Evolutionary conservation across 2,329 filamentous ascomycete species (phyloP), one percentile per base, ranked within the genome.

Genomic region (Exophiala sideris): DNA sequence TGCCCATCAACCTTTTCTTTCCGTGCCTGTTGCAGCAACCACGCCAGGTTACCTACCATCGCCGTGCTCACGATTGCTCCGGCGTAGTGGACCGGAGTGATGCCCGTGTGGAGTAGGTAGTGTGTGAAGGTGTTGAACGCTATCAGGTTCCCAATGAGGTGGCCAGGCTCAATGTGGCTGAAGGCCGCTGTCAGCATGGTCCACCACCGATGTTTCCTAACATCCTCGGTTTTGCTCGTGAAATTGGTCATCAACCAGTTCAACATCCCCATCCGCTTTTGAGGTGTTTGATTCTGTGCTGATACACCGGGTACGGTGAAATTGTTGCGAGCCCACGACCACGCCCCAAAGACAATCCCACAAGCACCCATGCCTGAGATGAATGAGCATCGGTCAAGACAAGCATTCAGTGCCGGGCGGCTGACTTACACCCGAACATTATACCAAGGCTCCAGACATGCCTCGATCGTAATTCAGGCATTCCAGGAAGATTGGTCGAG

Each of bases 161-260:
- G 57, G 8, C 14, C 9, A 16, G 35, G 34, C 14, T 47, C 29
- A 41, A 50, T 54, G 39, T 57, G 57, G 32, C 50, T 57, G 39
- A 59, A 59, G 5, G 48, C 45, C 10, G 52, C 14, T 33, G 52
- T 56, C 32, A 58, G 12, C 45, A 58, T 39, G 29, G 48, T 58
- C 56, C 56, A 58, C 44, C 38, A 52, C 24, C 49, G 33, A 3
- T 24, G 16, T 14, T 12, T n/a, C 24, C 35, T 7, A 3, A 45
- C 12, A 20, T 48, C 50, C 3, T 39, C 39, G 2, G 35, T 16
- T 12, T 52, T 56, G 39, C 48, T 6, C 12, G 41, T 49, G 35
- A 56, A 56, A 44, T 56, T 44, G 41, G 8, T 32, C 18, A 32
- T 14, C 41, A 44, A 9, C 41, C 41, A 44, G 20, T 44, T 24